Percentiles rank a stretch among this genome's conserved stretches.
Conservation (phyloP, 2,329 filamentous ascomycete genomes). For the Colletotrichum sublineola region DNA sequence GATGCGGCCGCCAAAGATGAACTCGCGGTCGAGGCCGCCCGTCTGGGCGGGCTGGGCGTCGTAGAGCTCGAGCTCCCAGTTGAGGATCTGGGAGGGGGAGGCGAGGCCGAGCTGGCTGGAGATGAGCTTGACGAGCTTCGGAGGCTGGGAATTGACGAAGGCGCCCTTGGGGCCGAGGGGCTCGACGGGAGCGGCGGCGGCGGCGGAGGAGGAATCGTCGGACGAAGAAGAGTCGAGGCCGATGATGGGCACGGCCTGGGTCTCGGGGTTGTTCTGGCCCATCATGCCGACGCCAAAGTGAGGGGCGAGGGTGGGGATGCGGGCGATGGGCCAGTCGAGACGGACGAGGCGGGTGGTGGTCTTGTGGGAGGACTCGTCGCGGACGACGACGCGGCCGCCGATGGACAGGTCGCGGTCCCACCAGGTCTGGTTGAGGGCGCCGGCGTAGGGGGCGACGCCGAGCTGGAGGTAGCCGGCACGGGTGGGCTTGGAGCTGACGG, state of each 20-base stretch:
- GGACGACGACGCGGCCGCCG: constrained; percentile 89
- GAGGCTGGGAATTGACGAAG: constrained; percentile 87
- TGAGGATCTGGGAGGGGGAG: constrained; percentile 82
- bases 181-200: constrained; percentile 50
- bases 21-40: constrained; percentile 88
- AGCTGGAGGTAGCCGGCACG: constrained; percentile 90
- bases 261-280: constrained; percentile 83
- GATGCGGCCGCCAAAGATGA: constrained; percentile 95
- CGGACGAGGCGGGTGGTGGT: constrained; percentile 87
- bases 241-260: constrained; percentile 93
- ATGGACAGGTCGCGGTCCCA: constrained; percentile 96
- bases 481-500: constrained; percentile 85
- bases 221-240: constrained; percentile 80
- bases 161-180: constrained; percentile 73
- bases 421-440: constrained; percentile 89
- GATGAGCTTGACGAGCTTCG: constrained; percentile 86
- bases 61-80: constrained; percentile 97
- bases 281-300: constrained; percentile 88
- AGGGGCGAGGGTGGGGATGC: constrained; percentile 90
- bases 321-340: constrained; percentile 93
- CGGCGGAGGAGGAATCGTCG: constrained; percentile 45
- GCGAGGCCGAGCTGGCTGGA: constrained; percentile 80
- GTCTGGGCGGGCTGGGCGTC: constrained; percentile 88
- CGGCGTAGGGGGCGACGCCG: constrained; percentile 93
- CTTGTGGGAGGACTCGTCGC: constrained; percentile 78